Conservation (phyloP, 2,329 filamentous ascomycete species). For the Orbilia quercus region DNA sequence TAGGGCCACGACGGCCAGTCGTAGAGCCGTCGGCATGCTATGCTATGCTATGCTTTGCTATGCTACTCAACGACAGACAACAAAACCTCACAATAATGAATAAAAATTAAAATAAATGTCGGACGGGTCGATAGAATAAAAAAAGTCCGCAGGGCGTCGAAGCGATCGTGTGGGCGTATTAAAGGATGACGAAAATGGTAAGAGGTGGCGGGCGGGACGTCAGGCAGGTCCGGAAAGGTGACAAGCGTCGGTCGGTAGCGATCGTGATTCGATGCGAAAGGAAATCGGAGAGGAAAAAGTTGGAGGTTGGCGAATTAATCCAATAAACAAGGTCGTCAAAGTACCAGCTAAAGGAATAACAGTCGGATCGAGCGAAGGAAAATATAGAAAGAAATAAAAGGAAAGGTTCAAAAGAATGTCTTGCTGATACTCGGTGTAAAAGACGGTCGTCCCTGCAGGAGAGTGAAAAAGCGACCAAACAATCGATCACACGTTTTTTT, state of each 20-base stretch:
- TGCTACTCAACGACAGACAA: conserved; percentile 25
- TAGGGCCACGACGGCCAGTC: conserved; percentile 50
- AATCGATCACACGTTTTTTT: conserved; percentile 14
- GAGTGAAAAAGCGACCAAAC: conserved; percentile 14
- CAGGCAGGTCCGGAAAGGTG: conserved; percentile 6
- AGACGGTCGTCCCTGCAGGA: conserved; percentile 8
- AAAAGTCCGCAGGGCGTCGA: conserved; percentile 1
- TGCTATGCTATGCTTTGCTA: no score
- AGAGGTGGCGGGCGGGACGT: neutral
- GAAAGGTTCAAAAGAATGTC: conserved; percentile 25
- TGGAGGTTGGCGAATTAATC: conserved; percentile 20
- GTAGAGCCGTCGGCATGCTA: conserved; percentile 52
- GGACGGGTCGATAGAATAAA: neutral
- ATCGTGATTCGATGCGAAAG: conserved; percentile 16
- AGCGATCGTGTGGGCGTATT: conserved; percentile 21
- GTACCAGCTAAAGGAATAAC: no score
- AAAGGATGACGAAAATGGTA: conserved; percentile 3
- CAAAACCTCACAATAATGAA: neutral
- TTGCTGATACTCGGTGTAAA: conserved; percentile 34
- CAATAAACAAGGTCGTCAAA: conserved; percentile 46
- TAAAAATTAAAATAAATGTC: conserved; percentile 14
- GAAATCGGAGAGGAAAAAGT: conserved; percentile 24
- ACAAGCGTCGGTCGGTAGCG: conserved; percentile 49
- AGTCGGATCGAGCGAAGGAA: conserved; percentile 28
- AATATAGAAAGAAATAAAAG: conserved; percentile 12